Evolutionary conservation across 306 rosid species (phyloP), one percentile per base, ranked within the genome.

Genomic region (Myrica gale): DNA sequence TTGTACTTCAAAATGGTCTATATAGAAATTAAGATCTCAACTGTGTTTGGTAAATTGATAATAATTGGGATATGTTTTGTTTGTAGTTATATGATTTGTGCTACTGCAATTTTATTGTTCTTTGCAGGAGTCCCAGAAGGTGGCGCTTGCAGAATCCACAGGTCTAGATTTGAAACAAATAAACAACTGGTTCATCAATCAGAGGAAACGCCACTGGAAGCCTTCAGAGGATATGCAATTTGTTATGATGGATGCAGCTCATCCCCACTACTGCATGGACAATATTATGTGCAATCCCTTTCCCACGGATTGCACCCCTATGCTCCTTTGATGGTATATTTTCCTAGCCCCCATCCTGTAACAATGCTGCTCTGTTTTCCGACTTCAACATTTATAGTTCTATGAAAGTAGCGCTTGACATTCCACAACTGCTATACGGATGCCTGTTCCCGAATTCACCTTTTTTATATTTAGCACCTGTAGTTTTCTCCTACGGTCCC

Each of bases 121-220:
- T 9, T 46, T 71, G 87, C 66, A 87, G 89, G 91, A 87, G 62
- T 39, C 84, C 5, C 84, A 85, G 63, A 87, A 87, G 80, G 74
- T 78, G 67, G 87, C 75, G 3, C 66, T 87, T 17, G 85, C 87
- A 7, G 85, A 83, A 32, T 68, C 85, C 2, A 85, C 91, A 3
- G 89, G 88, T 6, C 77, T 87, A 56, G 83, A 81, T 54, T 72
- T 82, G 84, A 85, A 87, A 44, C 91, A 87, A 84, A 80, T 87
- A 45, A 86, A 86, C 69, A 86, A 86, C 66, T 86, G 89, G 89
- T 86, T 86, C 68, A 86, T 86, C 20, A 86, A 87, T 57, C 90
- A 82, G 74, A 79, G 88, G 48, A 87, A 87, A 69, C 83, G 88
- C 76, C 90, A 87, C 56, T 87, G 88, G 90, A 87, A 85, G 76